These are phyloP conservation scores for Raffaelea deltoideospora DNA, from an alignment of 2,329 filamentous ascomycete species.

Conservation along the genomic window DNA sequence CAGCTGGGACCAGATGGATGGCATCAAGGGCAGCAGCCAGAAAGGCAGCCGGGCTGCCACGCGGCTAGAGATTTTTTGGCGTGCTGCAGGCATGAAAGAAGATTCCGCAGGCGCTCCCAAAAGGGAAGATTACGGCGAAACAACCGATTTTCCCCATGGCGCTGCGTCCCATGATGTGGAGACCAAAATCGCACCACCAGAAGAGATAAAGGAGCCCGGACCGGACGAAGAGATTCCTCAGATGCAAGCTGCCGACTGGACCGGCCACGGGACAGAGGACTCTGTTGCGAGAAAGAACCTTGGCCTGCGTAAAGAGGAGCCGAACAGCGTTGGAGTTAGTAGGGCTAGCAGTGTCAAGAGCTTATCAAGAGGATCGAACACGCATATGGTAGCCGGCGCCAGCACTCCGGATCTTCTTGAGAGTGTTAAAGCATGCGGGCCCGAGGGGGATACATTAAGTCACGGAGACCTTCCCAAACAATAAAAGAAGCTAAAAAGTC, in stretches of 20 bases:
- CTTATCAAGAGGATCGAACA: constrained; percentile 8
- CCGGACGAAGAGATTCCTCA: constrained; percentile 56
- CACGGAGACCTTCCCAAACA: too few relatives aligned
- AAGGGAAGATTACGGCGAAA: too few relatives aligned
- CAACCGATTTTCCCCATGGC: too few relatives aligned
- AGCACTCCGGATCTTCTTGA: too few relatives aligned
- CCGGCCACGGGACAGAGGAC: constrained; percentile 35
- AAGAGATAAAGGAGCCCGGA: constrained; percentile 10
- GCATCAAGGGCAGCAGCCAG: constrained; percentile 74
- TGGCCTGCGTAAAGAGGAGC: constrained; percentile 50
- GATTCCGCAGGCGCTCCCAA: not conserved
- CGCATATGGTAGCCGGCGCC: too few relatives aligned
- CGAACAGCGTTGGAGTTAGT: constrained; percentile 52
- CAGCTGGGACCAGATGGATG: constrained; percentile 62
- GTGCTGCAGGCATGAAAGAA: constrained; percentile 20
- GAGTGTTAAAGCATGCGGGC: too few relatives aligned
- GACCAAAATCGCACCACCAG: constrained; percentile 3
- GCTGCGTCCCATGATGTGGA: too few relatives aligned
- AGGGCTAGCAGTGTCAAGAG: constrained; percentile 54
- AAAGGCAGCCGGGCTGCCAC: constrained; percentile 78
- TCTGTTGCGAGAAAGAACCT: constrained; percentile 44
- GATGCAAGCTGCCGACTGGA: constrained; percentile 59
- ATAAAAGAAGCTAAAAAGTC: too few relatives aligned
- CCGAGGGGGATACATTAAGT: too few relatives aligned
- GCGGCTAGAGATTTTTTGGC: constrained; percentile 74